phyloP scores from a whole-genome alignment of 495 filamentous ascomycete species.

The Pseudomonodictys pantanalensis region DNA sequence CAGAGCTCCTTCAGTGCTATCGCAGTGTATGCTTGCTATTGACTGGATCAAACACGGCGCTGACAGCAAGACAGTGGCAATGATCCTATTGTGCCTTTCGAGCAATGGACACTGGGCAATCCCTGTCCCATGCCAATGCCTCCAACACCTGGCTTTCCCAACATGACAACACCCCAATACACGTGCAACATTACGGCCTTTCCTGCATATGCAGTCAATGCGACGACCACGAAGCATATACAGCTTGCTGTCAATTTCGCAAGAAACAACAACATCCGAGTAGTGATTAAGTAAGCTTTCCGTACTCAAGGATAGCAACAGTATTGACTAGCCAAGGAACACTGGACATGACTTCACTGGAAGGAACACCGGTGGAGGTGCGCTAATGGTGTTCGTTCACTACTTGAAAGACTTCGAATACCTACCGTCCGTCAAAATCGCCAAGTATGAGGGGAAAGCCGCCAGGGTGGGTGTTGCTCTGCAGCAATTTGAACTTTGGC shows the following conservation, averaged over 20 bases:
- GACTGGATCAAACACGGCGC: neutral
- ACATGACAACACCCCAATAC: neutral
- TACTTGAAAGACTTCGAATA: constrained; percentile 49
- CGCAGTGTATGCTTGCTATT: constrained; percentile 4
- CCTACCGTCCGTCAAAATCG: constrained; percentile 37
- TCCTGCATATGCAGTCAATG: constrained; percentile 24
- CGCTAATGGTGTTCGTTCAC: constrained; percentile 48
- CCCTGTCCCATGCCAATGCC: constrained; percentile 21
- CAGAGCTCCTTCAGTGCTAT: neutral
- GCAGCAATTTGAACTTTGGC: constrained; percentile 13
- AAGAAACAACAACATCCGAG: constrained; percentile 28
- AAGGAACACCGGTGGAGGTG: constrained; percentile 49
- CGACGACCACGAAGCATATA: constrained; percentile 19
- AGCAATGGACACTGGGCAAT: constrained; percentile 20
- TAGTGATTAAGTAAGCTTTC: constrained; percentile 25
- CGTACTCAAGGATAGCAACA: neutral
- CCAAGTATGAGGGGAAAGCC: constrained; percentile 20
- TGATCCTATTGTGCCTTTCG: constrained; percentile 15
- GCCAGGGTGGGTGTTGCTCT: constrained; percentile 16
- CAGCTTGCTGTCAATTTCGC: constrained; percentile 31
- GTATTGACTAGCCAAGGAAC: constrained; percentile 36
- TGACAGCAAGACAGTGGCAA: constrained; percentile 1
- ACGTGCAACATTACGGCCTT: constrained; percentile 19
- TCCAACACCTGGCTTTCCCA: no score
- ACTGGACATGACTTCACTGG: constrained; percentile 55